These are phyloP conservation scores for Botryotinia globosa DNA, from an alignment of 2,329 filamentous ascomycete genomes.

Conservation along the genomic window DNA sequence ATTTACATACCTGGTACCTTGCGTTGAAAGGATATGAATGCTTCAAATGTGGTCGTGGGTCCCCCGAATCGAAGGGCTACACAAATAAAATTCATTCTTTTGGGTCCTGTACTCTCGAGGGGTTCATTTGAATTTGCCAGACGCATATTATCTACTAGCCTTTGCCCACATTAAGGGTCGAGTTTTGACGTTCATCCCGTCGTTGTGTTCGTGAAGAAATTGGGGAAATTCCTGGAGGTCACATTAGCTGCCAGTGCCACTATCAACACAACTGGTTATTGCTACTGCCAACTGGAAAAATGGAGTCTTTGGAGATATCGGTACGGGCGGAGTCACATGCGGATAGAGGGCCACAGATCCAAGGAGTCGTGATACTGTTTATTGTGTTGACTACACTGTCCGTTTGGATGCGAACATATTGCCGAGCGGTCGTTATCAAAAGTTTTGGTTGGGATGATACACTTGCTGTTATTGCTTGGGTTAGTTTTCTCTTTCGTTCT, in stretches of 20 bases:
- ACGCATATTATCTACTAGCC: neutral
- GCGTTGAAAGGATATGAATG: neutral
- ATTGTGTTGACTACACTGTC: slow-evolving; percentile 38
- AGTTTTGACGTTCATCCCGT: neutral
- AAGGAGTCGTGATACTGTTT: slow-evolving; percentile 41
- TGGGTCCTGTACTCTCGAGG: neutral
- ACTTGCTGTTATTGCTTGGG: slow-evolving; percentile 19
- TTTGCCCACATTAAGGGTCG: neutral
- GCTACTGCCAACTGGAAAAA: neutral
- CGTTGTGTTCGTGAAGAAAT: neutral
- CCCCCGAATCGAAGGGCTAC: neutral
- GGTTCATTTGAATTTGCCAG: neutral
- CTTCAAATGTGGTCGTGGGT: slow-evolving; percentile 7
- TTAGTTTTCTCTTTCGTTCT: neutral
- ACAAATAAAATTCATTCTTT: slow-evolving; percentile 7
- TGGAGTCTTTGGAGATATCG: slow-evolving; percentile 3
- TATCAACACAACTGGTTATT: neutral
- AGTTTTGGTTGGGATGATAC: slow-evolving; percentile 34
- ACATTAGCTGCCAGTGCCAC: neutral
- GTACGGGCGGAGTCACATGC: neutral
- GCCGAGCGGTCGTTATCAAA: slow-evolving; percentile 30
- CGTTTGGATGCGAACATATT: slow-evolving; percentile 31
- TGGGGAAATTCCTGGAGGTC: slow-evolving; percentile 5
- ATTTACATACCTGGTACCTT: slow-evolving; percentile 11
- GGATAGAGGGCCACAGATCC: slow-evolving; percentile 29